Evolutionary conservation across 768 basidiomycete species (phyloP), one percentile per base, ranked within the genome.

Genomic region (Lactarius hengduanensis): DNA sequence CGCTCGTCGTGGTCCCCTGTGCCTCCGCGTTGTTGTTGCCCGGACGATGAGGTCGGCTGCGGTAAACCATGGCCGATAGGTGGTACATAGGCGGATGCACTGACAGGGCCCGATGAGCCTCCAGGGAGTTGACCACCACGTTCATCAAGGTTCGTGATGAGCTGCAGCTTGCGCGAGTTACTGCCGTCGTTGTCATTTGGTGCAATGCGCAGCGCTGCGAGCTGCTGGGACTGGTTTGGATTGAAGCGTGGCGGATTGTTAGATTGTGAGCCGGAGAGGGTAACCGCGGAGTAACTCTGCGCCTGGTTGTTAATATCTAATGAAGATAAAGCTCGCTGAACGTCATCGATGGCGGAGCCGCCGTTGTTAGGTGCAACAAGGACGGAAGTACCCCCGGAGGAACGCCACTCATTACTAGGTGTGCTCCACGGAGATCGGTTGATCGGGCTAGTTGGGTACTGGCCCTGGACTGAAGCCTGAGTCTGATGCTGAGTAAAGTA

Each of bases 181-280:
- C 78, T 75, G 26, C 75, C 76, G 26, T 74, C 75, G 45, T 78
- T 74, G 28, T 77, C 77, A 34, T 75, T 76, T 34, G 76, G 77
- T 61, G 78, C 74, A 58, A 76, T 78, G 66, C 81, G 79, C 71
- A 81, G 72, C 56, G 78, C 78, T 13, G 80, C 74, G 13, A 78
- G 76, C 64, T 84, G 84, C n/a, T 77, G 73, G 56, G 82, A 78
- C 9, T 69, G 68, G 30, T 59, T 57, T 15, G 64, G 47, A 71
- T 83, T 89, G 78, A 91, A 91, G 50, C 89, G 83, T 43, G 90
- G 90, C 5, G 89, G 88, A 71, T 87, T 86, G 11, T 74, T 77
- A 61, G 83, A 82, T 68, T 87, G 88, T 36, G 84, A 81, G 26
- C 78, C 65, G 68, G 75, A 65, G 63, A 67, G 75, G 57, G 72